Conservation (phyloP, 1,139 yeast species). For the Taphrina communis region DNA sequence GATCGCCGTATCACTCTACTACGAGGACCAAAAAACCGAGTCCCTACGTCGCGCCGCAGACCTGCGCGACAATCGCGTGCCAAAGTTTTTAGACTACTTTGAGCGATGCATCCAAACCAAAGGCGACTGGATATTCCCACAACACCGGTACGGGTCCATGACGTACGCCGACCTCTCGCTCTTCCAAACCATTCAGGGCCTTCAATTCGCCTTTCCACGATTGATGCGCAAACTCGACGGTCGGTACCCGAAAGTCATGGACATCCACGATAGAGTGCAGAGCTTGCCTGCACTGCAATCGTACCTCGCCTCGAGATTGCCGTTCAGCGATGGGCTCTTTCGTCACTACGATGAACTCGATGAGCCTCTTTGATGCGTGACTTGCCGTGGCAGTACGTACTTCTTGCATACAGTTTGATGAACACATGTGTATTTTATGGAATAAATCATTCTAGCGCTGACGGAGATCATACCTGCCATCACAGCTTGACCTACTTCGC, state of each 20-base stretch:
- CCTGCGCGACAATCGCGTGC: conserved; percentile 21
- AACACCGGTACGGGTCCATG: not conserved
- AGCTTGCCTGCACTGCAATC: conserved; percentile 11
- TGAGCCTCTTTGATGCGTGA: not conserved
- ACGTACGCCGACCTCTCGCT: conserved; percentile 37
- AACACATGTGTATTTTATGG: too few species aligned
- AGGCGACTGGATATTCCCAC: conserved; percentile 3
- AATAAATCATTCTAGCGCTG: too few species aligned
- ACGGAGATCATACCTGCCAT: too few species aligned
- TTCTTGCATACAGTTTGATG: too few species aligned
- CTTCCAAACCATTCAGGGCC: conserved; percentile 29
- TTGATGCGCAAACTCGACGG: conserved; percentile 5
- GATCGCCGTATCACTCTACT: conserved; percentile 25
- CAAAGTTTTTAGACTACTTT: conserved; percentile 29
- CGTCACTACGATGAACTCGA: conserved; percentile 39
- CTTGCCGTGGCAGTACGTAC: too few species aligned
- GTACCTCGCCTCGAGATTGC: conserved; percentile 18
- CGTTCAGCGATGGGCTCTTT: conserved; percentile 32
- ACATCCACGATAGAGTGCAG: conserved; percentile 14
- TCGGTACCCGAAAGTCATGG: conserved; percentile 11
- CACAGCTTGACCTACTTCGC: too few species aligned
- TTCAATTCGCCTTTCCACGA: conserved; percentile 29
- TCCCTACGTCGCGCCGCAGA: conserved; percentile 28
- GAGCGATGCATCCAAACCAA: conserved; percentile 26
- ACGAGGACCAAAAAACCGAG: conserved; percentile 32